A percentile compares a stretch with the other conserved stretches of the same genome.
phyloP scores from a whole-genome alignment of 176 grass and related monocot genomes.

The Luzula sylvatica region DNA sequence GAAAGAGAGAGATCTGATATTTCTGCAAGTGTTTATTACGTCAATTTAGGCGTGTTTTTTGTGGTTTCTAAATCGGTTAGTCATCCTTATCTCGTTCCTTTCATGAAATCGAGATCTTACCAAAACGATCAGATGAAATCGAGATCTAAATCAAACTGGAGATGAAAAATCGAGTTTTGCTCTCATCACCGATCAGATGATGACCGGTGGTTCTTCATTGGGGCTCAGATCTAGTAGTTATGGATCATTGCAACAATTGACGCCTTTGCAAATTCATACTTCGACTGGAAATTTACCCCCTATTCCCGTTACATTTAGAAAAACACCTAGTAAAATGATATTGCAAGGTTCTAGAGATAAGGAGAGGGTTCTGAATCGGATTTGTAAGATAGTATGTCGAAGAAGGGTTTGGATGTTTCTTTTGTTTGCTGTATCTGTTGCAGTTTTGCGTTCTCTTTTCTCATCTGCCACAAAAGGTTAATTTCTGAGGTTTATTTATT shows the following conservation, averaged over 20 bases:
- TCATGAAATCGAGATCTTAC: conserved; percentile 10
- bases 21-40: not conserved
- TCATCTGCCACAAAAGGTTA: conserved; percentile 68
- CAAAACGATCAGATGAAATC: conserved; percentile 3
- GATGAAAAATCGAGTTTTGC: conserved; percentile 12
- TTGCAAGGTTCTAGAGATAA: conserved; percentile 14
- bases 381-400: conserved; percentile 55
- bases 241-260: conserved; percentile 65
- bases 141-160: conserved; percentile 9
- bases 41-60: not conserved
- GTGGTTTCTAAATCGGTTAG: conserved; percentile 10
- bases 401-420: conserved; percentile 70
- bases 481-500: conserved; percentile 6
- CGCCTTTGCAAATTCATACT: conserved; percentile 20
- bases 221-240: conserved; percentile 81
- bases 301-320: conserved; percentile 6
- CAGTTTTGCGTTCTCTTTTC: conserved; percentile 48
- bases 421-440: conserved; percentile 42
- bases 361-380: conserved; percentile 52
- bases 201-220: conserved; percentile 64
- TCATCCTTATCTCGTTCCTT: conserved; percentile 11
- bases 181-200: conserved; percentile 9
- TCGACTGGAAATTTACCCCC: not conserved
- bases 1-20: too few relatives aligned
- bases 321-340: conserved; percentile 22